Conservation (phyloP, 129 eudicot genomes). For the Glebionis coronaria region DNA sequence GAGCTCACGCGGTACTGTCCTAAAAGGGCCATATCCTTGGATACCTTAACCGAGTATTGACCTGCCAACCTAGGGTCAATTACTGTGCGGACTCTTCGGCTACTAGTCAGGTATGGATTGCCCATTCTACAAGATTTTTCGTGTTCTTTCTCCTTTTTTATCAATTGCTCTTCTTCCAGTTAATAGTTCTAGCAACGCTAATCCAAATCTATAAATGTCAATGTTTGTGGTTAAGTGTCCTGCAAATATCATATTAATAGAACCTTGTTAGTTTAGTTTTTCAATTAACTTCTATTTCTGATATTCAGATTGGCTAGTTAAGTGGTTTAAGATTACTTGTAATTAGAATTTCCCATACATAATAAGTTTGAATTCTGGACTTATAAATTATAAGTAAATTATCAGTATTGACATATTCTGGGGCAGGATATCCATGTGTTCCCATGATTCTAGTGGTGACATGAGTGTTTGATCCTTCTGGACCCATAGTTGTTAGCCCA, state of each 20-base stretch:
- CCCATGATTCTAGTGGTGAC: conserved; percentile 91
- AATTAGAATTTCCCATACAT: too few relatives aligned
- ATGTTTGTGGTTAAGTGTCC: conserved; percentile 98
- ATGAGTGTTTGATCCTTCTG: conserved; percentile 86
- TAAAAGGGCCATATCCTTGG: conserved; percentile 74
- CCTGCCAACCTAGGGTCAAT: too few relatives aligned
- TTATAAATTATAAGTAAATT: background rate
- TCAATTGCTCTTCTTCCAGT: conserved; percentile 96
- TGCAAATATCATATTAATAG: conserved; percentile 25
- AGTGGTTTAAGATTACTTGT: too few relatives aligned
- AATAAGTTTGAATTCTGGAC: too few relatives aligned
- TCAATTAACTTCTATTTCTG: too few relatives aligned
- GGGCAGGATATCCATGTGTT: conserved; percentile 90
- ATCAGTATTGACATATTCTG: conserved; percentile 94
- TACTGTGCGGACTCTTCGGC: conserved; percentile 57
- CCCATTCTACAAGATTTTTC: conserved; percentile 82
- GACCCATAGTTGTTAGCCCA: conserved; percentile 89
- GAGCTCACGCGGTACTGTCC: conserved; percentile 68
- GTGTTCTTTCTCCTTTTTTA: conserved; percentile 55
- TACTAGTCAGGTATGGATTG: conserved; percentile 68
- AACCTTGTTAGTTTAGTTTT: background rate
- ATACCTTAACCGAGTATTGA: conserved; percentile 87
- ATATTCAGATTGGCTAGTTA: too few relatives aligned
- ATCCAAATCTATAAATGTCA: conserved; percentile 91
- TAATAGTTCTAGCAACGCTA: conserved; percentile 71